Conservation (phyloP, 805 yeast species). For the Monosporozyma aerobia region DNA sequence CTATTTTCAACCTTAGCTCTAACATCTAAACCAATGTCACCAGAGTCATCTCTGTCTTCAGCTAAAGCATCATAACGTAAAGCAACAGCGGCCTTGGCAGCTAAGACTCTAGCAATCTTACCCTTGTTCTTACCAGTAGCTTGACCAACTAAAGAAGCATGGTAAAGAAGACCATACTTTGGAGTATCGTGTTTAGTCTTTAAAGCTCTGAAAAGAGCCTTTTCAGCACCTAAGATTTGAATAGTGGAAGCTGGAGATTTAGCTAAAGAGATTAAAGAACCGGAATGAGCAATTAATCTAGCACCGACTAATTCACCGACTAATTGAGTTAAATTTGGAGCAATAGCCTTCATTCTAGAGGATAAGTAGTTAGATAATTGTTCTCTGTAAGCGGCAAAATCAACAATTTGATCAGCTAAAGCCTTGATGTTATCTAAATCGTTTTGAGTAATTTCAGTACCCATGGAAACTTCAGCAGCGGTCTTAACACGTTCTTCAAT, state of each 20-base stretch:
- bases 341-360: constrained; percentile 97
- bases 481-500: constrained; percentile 83
- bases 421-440: constrained; percentile 84
- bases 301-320: constrained; percentile 99
- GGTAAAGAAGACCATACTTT: constrained; percentile 93
- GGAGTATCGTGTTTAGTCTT: constrained; percentile 99
- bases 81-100: constrained; percentile 97
- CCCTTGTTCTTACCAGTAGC: constrained; percentile 98
- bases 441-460: constrained; percentile 91
- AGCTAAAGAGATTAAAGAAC: constrained; percentile 87
- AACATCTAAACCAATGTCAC: constrained; percentile 84
- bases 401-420: constrained; percentile 93
- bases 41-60: constrained; percentile 93
- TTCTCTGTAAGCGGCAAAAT: constrained; percentile 93
- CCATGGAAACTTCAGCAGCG: constrained; percentile 97
- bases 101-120: constrained; percentile 95
- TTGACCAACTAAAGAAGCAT: constrained; percentile 94
- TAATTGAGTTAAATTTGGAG: constrained; percentile 90
- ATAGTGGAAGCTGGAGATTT: constrained; percentile 98
- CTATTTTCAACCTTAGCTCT: constrained; percentile 92
- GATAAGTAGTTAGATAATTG: constrained; percentile 85
- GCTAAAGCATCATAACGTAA: constrained; percentile 93
- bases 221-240: constrained; percentile 97
- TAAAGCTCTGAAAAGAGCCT: constrained; percentile 96
- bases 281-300: constrained; percentile 94